Base-by-base conservation (phyloP, 2,329 filamentous ascomycete species). In the Alternaria angustiovoidea region DNA sequence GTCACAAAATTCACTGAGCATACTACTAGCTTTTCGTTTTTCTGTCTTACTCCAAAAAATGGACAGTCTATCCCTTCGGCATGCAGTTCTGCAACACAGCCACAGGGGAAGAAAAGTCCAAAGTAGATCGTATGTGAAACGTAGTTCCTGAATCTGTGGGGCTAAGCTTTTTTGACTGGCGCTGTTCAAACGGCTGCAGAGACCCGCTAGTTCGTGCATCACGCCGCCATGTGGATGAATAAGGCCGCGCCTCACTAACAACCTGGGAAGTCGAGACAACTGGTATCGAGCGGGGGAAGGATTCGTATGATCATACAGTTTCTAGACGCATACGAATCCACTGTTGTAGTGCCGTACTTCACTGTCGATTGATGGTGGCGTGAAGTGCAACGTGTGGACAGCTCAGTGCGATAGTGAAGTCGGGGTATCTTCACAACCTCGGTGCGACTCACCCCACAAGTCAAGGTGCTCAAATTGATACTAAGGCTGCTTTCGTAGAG, bases 161-260 rank as follows among this genome's bases (percentile, higher is more conserved):
- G 54, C 47, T 53, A 61, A 57, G 58, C 64, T 69, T 69, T 66
- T 54, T 32, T 18, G 58, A 64, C 55, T 57, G 54, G 51, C 54
- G 54, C 49, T 53, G 54, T 63, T 47, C 18, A 24, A 49, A 59
- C 57, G 47, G 62, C 60, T 51, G 62, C 55, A 54, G 55, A 51
- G 55, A 60, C 63, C 67, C 69, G 63, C 67, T 68, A 65, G 67
- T 62, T 69, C 62, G 51, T 57, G 65, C 65, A 59, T 57, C 44
- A 42, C 61, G 51, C 57, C 61, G 57, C 68, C 42, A 42, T 60
- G 46, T 61, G 48, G 47, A 46, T 48, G 52, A 53, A 55, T 53
- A 51, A 38, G 39, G 36, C 57, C 32, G 39, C 49, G 39, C 58
- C 57, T 48, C 28, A 47, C 36, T 43, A 53, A 18, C 49, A 48